Conservation (phyloP, 202 grass and related monocot genomes). For the Zoysia matrella region DNA sequence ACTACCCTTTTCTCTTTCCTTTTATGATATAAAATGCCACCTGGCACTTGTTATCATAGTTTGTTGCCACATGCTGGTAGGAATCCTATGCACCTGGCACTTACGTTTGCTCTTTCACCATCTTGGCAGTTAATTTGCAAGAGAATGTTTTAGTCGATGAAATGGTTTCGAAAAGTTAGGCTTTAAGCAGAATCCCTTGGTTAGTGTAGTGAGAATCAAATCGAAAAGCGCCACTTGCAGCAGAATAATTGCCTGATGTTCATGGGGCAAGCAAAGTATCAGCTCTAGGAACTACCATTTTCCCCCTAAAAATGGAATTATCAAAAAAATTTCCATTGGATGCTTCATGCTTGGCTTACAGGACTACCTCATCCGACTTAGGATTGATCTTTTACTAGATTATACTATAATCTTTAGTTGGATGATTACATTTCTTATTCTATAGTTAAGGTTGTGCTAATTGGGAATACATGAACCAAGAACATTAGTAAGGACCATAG, state of each 20-base stretch:
- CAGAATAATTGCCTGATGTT: neutral
- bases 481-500: neutral
- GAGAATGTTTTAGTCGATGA: constrained; percentile 26
- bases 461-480: neutral
- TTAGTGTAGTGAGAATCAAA: constrained; percentile 52
- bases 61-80: constrained; percentile 2
- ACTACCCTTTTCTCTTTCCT: constrained; percentile 3
- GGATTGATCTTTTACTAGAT: constrained; percentile 2
- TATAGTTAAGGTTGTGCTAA: neutral
- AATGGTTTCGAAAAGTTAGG: constrained; percentile 20
- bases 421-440: neutral
- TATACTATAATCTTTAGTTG: neutral
- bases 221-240: constrained; percentile 1
- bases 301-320: neutral
- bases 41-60: constrained; percentile 3
- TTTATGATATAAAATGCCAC: constrained; percentile 13
- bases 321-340: neutral
- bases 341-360: neutral
- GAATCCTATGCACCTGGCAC: constrained; percentile 14
- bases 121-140: neutral
- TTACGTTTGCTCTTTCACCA: neutral
- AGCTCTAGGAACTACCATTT: neutral
- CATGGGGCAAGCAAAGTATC: constrained; percentile 28
- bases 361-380: neutral
- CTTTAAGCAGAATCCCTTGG: constrained; percentile 43